Evolutionary conservation across 257 asterid species (phyloP).

Genomic region (Cinchona pubescens): DNA sequence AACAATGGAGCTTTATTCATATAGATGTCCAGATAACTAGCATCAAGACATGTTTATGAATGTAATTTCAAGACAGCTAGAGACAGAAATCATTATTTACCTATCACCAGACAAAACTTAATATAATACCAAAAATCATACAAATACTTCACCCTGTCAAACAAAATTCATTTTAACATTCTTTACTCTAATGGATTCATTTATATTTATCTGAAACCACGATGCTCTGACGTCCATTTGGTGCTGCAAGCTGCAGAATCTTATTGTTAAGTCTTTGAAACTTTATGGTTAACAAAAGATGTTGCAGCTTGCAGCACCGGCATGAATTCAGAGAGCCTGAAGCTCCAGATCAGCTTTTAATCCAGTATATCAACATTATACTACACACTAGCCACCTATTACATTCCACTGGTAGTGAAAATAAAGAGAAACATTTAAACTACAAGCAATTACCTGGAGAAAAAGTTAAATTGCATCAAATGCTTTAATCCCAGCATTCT

Average conservation of each 20-base stretch:
- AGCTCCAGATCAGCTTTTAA: not conserved
- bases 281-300: not conserved
- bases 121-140: no score
- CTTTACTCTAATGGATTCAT: not conserved
- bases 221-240: not conserved
- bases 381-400: not conserved
- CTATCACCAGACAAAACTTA: not conserved
- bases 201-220: not conserved
- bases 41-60: not conserved
- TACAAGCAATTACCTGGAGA: slow-evolving; percentile 18
- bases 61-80: not conserved
- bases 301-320: not conserved
- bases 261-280: no score
- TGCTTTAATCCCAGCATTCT: slow-evolving; percentile 57
- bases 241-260: no score
- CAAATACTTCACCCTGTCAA: not conserved
- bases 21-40: not conserved
- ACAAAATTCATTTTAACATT: not conserved
- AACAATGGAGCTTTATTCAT: not conserved
- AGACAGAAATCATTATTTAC: not conserved
- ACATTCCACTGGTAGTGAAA: not conserved
- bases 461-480: slow-evolving; percentile 54
- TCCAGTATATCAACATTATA: not conserved
- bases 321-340: no score
- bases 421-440: slow-evolving; percentile 34